Base-by-base conservation (phyloP, 768 basidiomycete species). In the Albatrellus ellisii region DNA sequence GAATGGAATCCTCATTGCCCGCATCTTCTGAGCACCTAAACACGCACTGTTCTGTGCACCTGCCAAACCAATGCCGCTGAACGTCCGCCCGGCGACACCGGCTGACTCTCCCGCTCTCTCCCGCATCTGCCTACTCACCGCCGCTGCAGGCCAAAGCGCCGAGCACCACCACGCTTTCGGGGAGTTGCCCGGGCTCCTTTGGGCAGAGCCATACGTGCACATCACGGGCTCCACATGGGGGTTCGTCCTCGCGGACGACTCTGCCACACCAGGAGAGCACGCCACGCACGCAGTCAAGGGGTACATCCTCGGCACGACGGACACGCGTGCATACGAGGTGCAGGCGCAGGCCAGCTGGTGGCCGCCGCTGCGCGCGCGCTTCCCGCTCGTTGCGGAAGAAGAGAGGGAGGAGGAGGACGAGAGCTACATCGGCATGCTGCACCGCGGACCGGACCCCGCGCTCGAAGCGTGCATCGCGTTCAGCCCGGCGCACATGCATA, bases 401-500 rank as follows among this genome's bases (percentile, higher is more conserved):
- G 41, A 47, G 36, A 43, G 52, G 27, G 61, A 56, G 20, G 46
- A 41, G 14, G 56, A 54, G 7, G 79, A 81, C 54, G 56, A 59
- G 53, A 48, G 37, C 31, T 69, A 57, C 49, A 60, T 69, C 50
- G 43, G 47, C 17, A 47, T 52, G 20, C 51, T 72, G 38, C 60
- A 62, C 44, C 45, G 52, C 22, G 60, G 60, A 31, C 56, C 58
- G 27, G 61, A 56, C 7, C 69, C 73, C 1, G 57, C 70, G 12
- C 44, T 9, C 35, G 69, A 73, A 7, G 65, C 69, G n/a, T 70
- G 69, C 47, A 61, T 83, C 46, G 59, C 65, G 4, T 81, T 79
- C 54, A 76, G 82, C 14, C 70, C 75, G 9, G 83, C 83, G 7
- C 82, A 87, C 58, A 48, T 87, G 50, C 84, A 88, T 55, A 77